Base-by-base conservation (phyloP, 345 rosid genomes). In the Nasturtium officinale region DNA sequence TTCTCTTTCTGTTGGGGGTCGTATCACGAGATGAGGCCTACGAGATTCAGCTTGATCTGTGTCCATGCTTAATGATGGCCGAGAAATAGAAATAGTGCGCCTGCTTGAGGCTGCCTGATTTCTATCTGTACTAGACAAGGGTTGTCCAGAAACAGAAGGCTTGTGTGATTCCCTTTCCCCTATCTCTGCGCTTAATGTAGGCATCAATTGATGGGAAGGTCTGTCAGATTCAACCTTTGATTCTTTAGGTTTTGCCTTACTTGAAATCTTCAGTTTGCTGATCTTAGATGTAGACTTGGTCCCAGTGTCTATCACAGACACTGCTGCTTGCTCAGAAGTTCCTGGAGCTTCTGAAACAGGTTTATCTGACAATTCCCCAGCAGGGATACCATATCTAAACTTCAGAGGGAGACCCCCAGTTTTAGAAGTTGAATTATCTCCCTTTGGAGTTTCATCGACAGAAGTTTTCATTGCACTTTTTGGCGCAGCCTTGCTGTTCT, bases 1-100 rank as follows among this genome's bases (percentile, higher is more conserved):
- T 35, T 87, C 93, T 79, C 84, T 87, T 61, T 87, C 93, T 8
- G 87, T 78, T 0, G 96, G 99, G 10, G 96, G 99, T 38, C 88
- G 84, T 79, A 95, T 91, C 71, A 91, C 89, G 33, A 91, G 77
- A 61, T 91, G 85, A 47, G 88, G 90, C 80, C 84, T 90, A 77
- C 83, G 86, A 78, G 84, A 72, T 76, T 89, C 92, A 67, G 76
- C 81, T 71, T 81, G 87, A 65, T 81, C 87, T 81, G 75, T 86
- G 12, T 84, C 96, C 54, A 70, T 63, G 68, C 76, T 85, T 40
- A 40, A n/a, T 51, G 85, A 60, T n/a, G 87, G 89, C 57, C 92
- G 89, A 61, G 76, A 79, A 63, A 90, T 83, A 64, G 87, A 80
- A 57, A 89, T 77, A 37, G 87, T 78, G 16, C 85, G 82, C 69